Conservation (phyloP, 345 rosid species). For the Eucalyptus caleyi region DNA sequence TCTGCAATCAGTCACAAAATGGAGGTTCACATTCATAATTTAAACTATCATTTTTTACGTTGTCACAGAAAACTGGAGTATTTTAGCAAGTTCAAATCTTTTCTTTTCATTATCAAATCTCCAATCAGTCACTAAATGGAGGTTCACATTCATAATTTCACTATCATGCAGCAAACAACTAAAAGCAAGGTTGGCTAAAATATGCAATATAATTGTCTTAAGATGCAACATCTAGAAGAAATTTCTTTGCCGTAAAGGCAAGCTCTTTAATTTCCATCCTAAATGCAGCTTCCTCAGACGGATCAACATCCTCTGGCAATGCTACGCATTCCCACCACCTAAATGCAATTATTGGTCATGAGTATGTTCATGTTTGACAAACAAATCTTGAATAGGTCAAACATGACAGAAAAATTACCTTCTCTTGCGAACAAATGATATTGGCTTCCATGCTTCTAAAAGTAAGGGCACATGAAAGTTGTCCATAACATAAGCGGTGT, state of each 20-base stretch:
- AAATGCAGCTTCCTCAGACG: conserved; percentile 53
- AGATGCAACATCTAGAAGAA: background rate
- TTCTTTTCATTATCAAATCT: background rate
- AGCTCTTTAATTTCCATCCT: conserved; percentile 73
- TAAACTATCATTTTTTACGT: background rate
- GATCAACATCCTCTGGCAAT: conserved; percentile 74
- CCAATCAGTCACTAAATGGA: background rate
- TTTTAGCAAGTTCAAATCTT: background rate
- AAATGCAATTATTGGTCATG: background rate
- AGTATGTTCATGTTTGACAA: background rate
- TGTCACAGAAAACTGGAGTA: background rate
- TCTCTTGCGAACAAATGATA: conserved; percentile 68
- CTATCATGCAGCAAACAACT: background rate
- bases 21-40: background rate
- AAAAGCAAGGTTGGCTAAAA: background rate
- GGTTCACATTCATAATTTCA: background rate
- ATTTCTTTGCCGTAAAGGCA: conserved; percentile 40
- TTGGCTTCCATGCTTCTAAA: conserved; percentile 93
- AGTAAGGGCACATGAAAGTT: conserved; percentile 29
- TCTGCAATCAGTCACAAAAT: background rate
- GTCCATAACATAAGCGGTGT: background rate
- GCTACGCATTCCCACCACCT: conserved; percentile 98
- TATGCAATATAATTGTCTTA: background rate
- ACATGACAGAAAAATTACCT: conserved; percentile 18
- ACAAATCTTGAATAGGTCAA: background rate